A percentile compares a stretch with the other conserved stretches of the same genome.
Evolutionary conservation across 148 eudicot species (phyloP).

Genomic region (Euryodendron excelsum): DNA sequence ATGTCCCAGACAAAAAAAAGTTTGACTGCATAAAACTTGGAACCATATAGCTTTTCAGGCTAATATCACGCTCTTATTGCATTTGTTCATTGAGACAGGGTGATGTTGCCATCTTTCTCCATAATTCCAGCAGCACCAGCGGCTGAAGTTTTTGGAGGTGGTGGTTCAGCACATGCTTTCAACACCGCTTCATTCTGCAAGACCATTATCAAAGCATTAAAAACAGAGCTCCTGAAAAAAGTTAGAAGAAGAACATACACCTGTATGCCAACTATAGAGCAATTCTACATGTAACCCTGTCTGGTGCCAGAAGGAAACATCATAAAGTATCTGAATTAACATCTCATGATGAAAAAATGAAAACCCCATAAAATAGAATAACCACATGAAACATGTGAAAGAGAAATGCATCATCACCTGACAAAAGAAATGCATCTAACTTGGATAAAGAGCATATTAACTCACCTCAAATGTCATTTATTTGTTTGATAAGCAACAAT

Average conservation of each 20-base stretch:
- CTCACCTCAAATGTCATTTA: background rate
- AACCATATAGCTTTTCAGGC: constrained; percentile 7
- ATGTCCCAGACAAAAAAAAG: background rate
- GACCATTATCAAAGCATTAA: background rate
- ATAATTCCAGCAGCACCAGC: constrained; percentile 10
- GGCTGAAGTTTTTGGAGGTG: constrained; percentile 10
- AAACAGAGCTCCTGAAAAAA: background rate
- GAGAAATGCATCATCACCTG: background rate
- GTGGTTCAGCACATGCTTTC: constrained; percentile 26
- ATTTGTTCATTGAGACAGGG: background rate
- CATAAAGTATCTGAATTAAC: background rate
- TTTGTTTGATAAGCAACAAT: background rate
- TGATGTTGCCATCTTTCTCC: constrained; percentile 9
- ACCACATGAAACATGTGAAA: background rate
- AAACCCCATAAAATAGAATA: background rate
- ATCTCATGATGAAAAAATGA: background rate
- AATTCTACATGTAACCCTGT: background rate
- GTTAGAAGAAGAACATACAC: background rate
- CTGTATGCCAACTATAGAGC: background rate
- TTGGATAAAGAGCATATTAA: background rate
- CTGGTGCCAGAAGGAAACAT: background rate
- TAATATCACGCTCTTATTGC: background rate
- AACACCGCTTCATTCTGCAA: constrained; percentile 34
- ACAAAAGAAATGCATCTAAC: background rate
- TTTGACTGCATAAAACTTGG: background rate